phyloP scores from a whole-genome alignment of 495 filamentous ascomycete genomes.

The Rostrohypoxylon terebratum region DNA sequence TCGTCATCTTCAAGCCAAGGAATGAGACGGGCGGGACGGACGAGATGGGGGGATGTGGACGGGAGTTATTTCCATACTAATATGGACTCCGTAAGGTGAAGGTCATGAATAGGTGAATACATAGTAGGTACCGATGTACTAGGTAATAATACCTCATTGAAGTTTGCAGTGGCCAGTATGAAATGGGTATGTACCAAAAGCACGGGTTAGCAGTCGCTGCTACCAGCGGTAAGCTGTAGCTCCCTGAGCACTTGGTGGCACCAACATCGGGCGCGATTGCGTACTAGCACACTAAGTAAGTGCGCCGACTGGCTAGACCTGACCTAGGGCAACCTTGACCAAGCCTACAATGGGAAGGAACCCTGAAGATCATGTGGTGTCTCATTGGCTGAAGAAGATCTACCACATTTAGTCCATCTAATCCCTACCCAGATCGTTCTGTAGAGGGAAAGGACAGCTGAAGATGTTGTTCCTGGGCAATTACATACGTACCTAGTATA shows the following conservation, averaged over 20 bases:
- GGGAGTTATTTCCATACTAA: background rate
- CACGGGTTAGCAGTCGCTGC: no score
- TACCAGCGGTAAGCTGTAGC: background rate
- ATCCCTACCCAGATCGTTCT: slow-evolving; percentile 21
- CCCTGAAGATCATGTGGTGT: background rate
- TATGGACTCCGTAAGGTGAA: slow-evolving; percentile 2
- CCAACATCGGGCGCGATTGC: slow-evolving; percentile 12
- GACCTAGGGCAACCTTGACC: background rate
- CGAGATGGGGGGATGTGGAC: background rate
- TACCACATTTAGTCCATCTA: slow-evolving; percentile 3
- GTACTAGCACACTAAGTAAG: background rate
- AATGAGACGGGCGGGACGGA: background rate
- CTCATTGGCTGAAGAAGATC: slow-evolving; percentile 39
- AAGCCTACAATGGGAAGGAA: background rate
- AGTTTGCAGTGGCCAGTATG: background rate
- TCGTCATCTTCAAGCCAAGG: slow-evolving; percentile 19
- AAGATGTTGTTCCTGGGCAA: background rate
- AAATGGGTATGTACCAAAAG: no score
- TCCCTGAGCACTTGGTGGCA: background rate
- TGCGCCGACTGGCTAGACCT: slow-evolving; percentile 15
- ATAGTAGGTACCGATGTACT: no score
- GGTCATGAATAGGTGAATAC: no score
- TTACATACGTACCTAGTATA: no score
- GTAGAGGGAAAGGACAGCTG: slow-evolving; percentile 21
- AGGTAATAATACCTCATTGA: slow-evolving; percentile 8